Conservation (phyloP, 148 eudicot genomes). For the Arbutus unedo region DNA sequence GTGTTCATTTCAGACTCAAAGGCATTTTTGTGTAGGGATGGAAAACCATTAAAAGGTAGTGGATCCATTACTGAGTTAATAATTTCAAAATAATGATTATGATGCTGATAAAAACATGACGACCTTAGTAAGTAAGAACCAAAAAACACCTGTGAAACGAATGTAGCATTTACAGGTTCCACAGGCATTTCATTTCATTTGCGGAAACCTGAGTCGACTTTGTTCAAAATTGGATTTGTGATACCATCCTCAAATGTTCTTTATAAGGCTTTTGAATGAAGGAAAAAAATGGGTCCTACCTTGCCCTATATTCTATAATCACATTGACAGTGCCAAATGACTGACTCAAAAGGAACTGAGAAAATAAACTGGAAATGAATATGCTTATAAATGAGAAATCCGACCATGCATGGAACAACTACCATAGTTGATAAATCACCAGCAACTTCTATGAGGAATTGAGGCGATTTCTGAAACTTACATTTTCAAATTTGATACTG, state of each 20-base stretch:
- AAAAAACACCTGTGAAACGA: neutral
- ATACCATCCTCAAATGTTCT: neutral
- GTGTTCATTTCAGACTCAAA: neutral
- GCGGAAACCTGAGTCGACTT: neutral
- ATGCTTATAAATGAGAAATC: neutral
- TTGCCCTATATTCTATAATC: neutral
- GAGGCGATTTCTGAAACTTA: neutral
- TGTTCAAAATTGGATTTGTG: neutral
- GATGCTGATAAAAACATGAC: neutral
- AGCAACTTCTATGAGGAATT: neutral
- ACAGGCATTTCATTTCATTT: neutral
- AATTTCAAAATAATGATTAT: neutral
- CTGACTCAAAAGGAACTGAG: neutral
- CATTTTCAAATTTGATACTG: constrained; percentile 2
- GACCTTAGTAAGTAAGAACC: neutral
- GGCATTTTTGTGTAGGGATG: neutral
- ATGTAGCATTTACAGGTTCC: constrained; percentile 1
- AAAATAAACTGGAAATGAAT: neutral
- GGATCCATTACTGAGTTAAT: neutral
- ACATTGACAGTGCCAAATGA: neutral
- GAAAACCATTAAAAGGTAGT: neutral
- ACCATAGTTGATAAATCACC: neutral
- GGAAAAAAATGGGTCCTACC: neutral
- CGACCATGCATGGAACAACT: neutral
- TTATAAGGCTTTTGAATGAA: neutral